Conservation (phyloP, 129 eudicot species). For the Centrapalus pauciflorus region DNA sequence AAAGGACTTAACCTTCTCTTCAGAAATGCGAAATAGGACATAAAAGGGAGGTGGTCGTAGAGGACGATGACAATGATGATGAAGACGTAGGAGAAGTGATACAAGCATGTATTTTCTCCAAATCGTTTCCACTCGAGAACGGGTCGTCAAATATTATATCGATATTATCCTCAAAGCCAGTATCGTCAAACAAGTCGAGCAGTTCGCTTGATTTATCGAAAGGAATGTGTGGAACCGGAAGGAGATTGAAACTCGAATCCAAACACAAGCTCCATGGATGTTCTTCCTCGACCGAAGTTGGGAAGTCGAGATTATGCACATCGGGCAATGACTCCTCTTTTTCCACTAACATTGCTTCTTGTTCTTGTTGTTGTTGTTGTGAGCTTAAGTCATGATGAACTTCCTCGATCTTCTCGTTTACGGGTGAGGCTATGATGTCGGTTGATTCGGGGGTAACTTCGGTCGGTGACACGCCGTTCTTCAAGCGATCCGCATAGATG, state of each 20-base stretch:
- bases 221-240: conserved; percentile 49
- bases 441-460: conserved; percentile 12
- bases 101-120: conserved; percentile 19
- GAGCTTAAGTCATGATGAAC: conserved; percentile 4
- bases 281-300: conserved; percentile 26
- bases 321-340: conserved; percentile 19
- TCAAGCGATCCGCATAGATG: conserved; percentile 46
- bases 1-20: conserved; percentile 15
- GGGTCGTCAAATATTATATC: conserved; percentile 43
- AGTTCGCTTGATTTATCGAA: conserved; percentile 38
- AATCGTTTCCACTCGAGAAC: conserved; percentile 5
- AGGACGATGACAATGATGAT: conserved; percentile 24
- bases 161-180: conserved; percentile 54
- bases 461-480: conserved; percentile 27
- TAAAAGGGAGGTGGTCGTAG: conserved; percentile 35
- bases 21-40: conserved; percentile 17
- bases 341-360: neutral
- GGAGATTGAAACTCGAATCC: conserved; percentile 38
- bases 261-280: conserved; percentile 65
- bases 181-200: conserved; percentile 42
- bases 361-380: neutral
- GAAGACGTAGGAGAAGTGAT: conserved; percentile 35
- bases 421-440: conserved; percentile 13
- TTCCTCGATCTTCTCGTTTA: conserved; percentile 25
- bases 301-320: conserved; percentile 17